phyloP scores from a whole-genome alignment of 306 rosid genomes.

The Prunus mira region DNA sequence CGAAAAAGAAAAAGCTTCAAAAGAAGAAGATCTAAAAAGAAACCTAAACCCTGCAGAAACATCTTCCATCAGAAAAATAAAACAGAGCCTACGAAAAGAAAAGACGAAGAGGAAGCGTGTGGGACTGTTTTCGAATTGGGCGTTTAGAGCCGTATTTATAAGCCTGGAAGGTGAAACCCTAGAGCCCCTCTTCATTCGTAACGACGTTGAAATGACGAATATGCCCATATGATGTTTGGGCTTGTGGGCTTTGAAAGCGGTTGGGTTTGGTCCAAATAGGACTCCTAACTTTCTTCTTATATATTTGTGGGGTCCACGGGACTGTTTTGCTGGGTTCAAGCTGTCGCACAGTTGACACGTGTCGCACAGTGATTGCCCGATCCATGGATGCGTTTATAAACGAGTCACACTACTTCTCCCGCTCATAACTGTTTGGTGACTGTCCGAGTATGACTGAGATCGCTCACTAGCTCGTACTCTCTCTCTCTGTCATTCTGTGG shows the following conservation, averaged over 20 bases:
- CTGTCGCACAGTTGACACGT: background rate
- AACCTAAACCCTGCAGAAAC: background rate
- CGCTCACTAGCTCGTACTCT: background rate
- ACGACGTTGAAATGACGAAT: background rate
- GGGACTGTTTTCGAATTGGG: background rate
- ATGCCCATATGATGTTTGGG: background rate
- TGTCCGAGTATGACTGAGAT: background rate
- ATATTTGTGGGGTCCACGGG: no score
- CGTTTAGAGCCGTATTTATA: background rate
- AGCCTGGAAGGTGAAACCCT: background rate
- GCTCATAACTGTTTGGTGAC: slow-evolving; percentile 1
- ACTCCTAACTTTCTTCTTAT: no score
- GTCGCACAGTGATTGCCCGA: background rate
- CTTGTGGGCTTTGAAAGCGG: background rate
- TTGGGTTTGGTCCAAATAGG: background rate
- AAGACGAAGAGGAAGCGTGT: background rate
- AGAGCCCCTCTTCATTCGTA: background rate
- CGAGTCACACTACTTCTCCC: background rate
- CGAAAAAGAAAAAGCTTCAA: background rate
- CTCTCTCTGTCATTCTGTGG: background rate
- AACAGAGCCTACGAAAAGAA: background rate
- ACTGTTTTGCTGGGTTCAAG: background rate
- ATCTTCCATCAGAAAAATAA: background rate
- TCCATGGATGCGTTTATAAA: background rate
- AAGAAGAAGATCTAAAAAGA: background rate